Evolutionary conservation across 2,329 filamentous ascomycete genomes (phyloP).

Genomic region (Ophiostoma triangulosporum): DNA sequence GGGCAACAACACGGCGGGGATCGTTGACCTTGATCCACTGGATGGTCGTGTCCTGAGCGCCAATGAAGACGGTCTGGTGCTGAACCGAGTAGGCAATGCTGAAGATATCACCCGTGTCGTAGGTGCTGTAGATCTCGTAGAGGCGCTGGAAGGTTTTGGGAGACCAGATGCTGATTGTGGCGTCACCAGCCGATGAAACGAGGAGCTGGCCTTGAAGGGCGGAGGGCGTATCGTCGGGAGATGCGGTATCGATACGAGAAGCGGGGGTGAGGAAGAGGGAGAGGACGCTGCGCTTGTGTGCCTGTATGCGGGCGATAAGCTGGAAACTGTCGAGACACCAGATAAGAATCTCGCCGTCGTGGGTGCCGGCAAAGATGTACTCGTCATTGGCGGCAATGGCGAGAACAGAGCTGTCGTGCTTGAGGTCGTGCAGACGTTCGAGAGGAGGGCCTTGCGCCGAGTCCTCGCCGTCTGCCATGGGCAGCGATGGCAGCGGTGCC

Average conservation of each 20-base stretch:
- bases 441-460: slow-evolving; percentile 27
- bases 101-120: slow-evolving; percentile 92
- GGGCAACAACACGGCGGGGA: slow-evolving; percentile 42
- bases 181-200: slow-evolving; percentile 87
- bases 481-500: slow-evolving; percentile 12
- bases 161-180: slow-evolving; percentile 89
- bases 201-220: slow-evolving; percentile 44
- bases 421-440: slow-evolving; percentile 59
- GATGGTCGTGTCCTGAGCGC: slow-evolving; percentile 86
- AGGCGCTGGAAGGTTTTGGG: slow-evolving; percentile 61
- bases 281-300: slow-evolving; percentile 83
- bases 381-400: slow-evolving; percentile 68
- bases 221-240: slow-evolving; percentile 33
- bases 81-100: slow-evolving; percentile 78
- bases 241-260: slow-evolving; percentile 21
- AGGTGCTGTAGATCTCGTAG: slow-evolving; percentile 83
- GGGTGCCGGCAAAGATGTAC: slow-evolving; percentile 81
- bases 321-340: slow-evolving; percentile 87
- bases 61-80: slow-evolving; percentile 74
- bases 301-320: slow-evolving; percentile 63
- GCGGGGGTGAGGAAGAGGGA: slow-evolving; percentile 70
- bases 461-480: slow-evolving; percentile 11
- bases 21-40: slow-evolving; percentile 78
- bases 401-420: slow-evolving; percentile 67
- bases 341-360: slow-evolving; percentile 83